Conservation (phyloP, 768 basidiomycete genomes). For the Boletus rex-veris region DNA sequence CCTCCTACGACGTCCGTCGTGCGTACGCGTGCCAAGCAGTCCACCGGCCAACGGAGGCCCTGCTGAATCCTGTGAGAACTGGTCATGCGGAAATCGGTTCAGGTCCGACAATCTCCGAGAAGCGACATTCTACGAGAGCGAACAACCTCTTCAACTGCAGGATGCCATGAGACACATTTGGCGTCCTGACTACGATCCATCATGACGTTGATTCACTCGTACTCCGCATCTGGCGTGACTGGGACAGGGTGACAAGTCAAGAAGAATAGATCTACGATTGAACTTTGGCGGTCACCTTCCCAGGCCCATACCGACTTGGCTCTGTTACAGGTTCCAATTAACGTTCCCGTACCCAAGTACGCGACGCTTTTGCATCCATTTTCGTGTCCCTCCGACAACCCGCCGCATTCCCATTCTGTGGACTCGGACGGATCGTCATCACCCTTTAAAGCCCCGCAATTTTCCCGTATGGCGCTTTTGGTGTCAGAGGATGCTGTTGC, state of each 20-base stretch:
- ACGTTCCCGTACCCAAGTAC: conserved; percentile 67
- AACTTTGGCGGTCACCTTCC: conserved; percentile 64
- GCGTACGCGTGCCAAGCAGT: no score
- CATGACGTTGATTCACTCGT: conserved; percentile 89
- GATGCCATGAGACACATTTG: conserved; percentile 94
- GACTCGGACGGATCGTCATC: conserved; percentile 29
- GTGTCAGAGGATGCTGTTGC: conserved; percentile 95
- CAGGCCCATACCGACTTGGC: conserved; percentile 99
- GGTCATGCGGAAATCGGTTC: no score
- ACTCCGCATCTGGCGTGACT: conserved; percentile 91
- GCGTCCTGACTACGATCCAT: conserved; percentile 99
- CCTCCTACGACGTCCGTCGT: no score
- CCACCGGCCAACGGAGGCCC: no score
- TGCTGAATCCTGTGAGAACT: no score
- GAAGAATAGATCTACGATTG: background rate
- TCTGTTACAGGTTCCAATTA: conserved; percentile 91
- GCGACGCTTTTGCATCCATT: conserved; percentile 91
- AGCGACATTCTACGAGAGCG: background rate
- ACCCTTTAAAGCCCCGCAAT: conserved; percentile 43
- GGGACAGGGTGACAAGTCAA: background rate
- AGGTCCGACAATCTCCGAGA: background rate
- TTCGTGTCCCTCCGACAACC: conserved; percentile 89
- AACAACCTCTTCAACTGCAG: conserved; percentile 78
- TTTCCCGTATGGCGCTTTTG: conserved; percentile 88
- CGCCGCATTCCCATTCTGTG: conserved; percentile 85